Evolutionary conservation across 2,329 filamentous ascomycete species (phyloP).

Genomic region (Tolypocladium endophyticum): DNA sequence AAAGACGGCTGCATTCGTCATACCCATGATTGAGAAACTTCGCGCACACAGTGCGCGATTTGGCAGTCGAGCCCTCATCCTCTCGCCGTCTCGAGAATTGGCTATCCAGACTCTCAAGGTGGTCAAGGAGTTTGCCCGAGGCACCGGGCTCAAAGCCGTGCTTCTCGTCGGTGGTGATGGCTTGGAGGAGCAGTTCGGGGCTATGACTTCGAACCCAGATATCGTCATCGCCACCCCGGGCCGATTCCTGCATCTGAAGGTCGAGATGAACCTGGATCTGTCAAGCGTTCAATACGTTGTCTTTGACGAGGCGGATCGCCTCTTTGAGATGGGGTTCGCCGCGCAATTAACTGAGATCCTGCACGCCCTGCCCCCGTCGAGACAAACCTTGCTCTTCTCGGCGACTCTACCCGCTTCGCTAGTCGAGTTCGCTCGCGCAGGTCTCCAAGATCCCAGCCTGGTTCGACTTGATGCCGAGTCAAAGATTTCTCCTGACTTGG

Average conservation of each 20-base stretch:
- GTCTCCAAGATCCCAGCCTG: constrained; percentile 82
- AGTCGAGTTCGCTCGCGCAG: constrained; percentile 91
- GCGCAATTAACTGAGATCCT: constrained; percentile 89
- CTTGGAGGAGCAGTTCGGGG: constrained; percentile 85
- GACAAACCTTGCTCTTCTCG: constrained; percentile 91
- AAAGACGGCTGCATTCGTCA: constrained; percentile 96
- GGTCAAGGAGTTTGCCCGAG: constrained; percentile 84
- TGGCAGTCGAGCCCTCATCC: constrained; percentile 73
- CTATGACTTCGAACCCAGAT: constrained; percentile 90
- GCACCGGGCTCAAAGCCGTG: constrained; percentile 85
- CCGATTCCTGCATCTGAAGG: constrained; percentile 90
- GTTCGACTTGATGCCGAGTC: constrained; percentile 88
- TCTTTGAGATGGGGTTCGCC: constrained; percentile 98
- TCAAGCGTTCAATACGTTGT: constrained; percentile 88
- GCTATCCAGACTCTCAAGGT: constrained; percentile 93
- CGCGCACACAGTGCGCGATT: constrained; percentile 81
- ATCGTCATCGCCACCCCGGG: constrained; percentile 96
- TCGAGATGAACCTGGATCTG: constrained; percentile 91
- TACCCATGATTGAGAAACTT: constrained; percentile 93
- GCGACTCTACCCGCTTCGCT: constrained; percentile 88
- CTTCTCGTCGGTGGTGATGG: constrained; percentile 91
- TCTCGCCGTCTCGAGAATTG: constrained; percentile 89
- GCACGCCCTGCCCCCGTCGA: constrained; percentile 68
- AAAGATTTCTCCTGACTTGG: constrained; percentile 91
- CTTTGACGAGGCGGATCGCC: constrained; percentile 91